Base-by-base conservation (phyloP, 495 filamentous ascomycete genomes). In the Podospora didyma region DNA sequence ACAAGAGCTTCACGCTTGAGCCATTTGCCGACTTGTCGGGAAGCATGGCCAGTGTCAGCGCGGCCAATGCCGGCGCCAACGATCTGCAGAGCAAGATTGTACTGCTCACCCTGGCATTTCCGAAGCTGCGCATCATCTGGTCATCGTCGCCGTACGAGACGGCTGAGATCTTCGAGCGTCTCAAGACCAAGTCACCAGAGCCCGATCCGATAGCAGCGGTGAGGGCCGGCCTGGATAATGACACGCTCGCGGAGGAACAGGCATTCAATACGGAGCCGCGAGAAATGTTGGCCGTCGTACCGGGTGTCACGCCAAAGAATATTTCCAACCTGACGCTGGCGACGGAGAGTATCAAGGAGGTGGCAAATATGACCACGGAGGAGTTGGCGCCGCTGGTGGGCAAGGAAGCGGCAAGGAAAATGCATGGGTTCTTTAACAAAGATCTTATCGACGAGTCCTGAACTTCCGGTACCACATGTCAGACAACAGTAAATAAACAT, bases 1-100 rank as follows among this genome's bases (percentile, higher is more conserved):
- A 96, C 73, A 96, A 96, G 66, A 90, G 89, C 20, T 98, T 98
- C 71, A 97, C 90, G 10, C 87, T 98, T 16, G 94, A 97, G 70
- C 89, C 90, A 0, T 96, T 96, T 67, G 87, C 89, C 11, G 89
- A 90, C 54, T 77, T 90, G 2, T 88, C 87, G 24, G 84, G 83
- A n/a, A 84, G 82, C 39, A 65, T 85, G 21, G 79, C 82, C 19
- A 81, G 81, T 61, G 63, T 78, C 26, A 70, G 69, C 55, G 68
- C 75, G 7, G 75, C 82, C 46, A 77, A 79, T 52, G 77, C 82
- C 20, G 74, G 80, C 11, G 72, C 74, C 11, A 77, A 82, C 56
- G 93, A 96, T 65, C 78, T 96, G 34, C 94, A 98, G 67, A 85
- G 89, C 57, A 93, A 96, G 73, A 80, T 98, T 53, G 94, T 97